Evolutionary conservation across 768 basidiomycete species (phyloP).

Genomic region (Hortiboletus flavorubellus): DNA sequence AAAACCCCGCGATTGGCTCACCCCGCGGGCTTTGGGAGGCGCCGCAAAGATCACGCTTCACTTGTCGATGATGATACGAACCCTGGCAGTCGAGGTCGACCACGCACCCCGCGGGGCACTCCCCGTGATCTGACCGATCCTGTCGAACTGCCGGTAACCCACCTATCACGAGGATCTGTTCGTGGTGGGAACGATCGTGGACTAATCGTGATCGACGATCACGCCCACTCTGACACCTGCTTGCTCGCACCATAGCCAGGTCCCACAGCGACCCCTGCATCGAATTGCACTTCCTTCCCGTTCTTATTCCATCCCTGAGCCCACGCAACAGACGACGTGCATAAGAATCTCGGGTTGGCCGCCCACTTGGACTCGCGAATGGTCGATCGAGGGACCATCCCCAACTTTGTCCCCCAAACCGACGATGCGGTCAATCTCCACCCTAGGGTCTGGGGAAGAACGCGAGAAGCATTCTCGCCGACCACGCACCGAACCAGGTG

Average conservation of each 20-base stretch:
- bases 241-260: constrained; percentile 39
- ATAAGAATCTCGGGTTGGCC: constrained; percentile 35
- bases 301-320: constrained; percentile 17
- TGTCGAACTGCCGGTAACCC: constrained; percentile 32
- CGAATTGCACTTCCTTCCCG: constrained; percentile 28
- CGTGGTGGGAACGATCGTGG: background rate
- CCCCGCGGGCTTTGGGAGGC: constrained; percentile 31
- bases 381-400: constrained; percentile 4
- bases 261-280: constrained; percentile 29
- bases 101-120: constrained; percentile 34
- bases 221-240: constrained; percentile 21
- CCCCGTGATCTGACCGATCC: constrained; percentile 38
- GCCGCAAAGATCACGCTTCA: constrained; percentile 30
- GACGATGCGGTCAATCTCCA: constrained; percentile 31
- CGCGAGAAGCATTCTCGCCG: background rate
- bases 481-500: constrained; percentile 18
- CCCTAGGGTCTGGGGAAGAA: background rate
- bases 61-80: constrained; percentile 35
- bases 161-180: constrained; percentile 31
- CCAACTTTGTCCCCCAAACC: constrained; percentile 19
- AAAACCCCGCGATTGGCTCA: constrained; percentile 8
- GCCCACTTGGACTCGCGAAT: constrained; percentile 29
- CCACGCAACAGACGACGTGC: constrained; percentile 38
- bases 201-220: background rate
- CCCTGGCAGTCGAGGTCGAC: constrained; percentile 33